phyloP scores from a whole-genome alignment of 1,284 basidiomycete genomes.

The Cryptococcus jaspeensis region DNA sequence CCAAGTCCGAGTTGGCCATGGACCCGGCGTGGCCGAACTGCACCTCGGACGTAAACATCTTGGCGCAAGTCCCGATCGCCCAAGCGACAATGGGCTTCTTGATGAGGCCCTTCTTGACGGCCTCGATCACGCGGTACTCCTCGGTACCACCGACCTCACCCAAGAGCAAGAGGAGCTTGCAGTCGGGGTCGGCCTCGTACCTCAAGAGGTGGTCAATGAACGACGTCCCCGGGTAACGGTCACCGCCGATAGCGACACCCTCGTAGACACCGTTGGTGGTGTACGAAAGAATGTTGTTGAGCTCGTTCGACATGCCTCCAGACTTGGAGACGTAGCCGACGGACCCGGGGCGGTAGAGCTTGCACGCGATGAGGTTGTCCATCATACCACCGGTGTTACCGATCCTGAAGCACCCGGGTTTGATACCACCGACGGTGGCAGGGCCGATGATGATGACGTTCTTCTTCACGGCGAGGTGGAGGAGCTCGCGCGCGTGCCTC shows the following conservation, averaged over 20 bases:
- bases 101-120: constrained; percentile 90
- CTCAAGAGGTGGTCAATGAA: constrained; percentile 99
- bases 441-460: constrained; percentile 95
- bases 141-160: constrained; percentile 99
- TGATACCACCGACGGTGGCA: constrained; percentile 98
- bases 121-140: constrained; percentile 98
- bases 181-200: constrained; percentile 94
- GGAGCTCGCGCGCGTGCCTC: constrained; percentile 92
- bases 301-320: constrained; percentile 99
- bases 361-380: constrained; percentile 99
- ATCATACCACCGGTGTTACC: constrained; percentile 99
- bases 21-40: constrained; percentile 98
- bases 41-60: constrained; percentile 99
- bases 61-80: constrained; percentile 99
- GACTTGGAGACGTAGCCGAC: constrained; percentile 99
- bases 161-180: constrained; percentile 97
- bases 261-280: constrained; percentile 99
- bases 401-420: constrained; percentile 99
- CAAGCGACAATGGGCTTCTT: constrained; percentile 99
- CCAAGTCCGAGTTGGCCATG: constrained; percentile 95
- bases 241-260: constrained; percentile 99
- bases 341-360: constrained; percentile 96
- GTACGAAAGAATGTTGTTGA: constrained; percentile 98
- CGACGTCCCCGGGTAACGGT: constrained; percentile 96
- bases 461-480: constrained; percentile 82